Percentiles rank a stretch among this genome's conserved stretches.
phyloP scores from a whole-genome alignment of 2,329 filamentous ascomycete genomes.

The Aspergillus cejpii region DNA sequence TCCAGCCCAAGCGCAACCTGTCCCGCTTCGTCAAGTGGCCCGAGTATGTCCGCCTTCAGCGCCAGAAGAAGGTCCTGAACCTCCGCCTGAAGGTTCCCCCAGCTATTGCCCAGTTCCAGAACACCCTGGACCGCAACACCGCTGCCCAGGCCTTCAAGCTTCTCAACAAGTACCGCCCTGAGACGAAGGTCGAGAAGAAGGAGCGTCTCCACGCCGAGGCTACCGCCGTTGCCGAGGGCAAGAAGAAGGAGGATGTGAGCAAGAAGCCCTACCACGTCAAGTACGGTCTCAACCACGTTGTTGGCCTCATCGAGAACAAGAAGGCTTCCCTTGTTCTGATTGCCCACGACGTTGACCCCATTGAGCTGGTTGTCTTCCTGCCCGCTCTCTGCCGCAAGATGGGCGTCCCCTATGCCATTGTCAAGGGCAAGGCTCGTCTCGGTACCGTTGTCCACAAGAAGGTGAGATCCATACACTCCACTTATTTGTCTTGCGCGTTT shows the following conservation, averaged over 20 bases:
- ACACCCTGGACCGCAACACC: constrained; percentile 93
- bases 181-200: constrained; percentile 99
- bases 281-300: constrained; percentile 99
- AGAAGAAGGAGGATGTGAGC: constrained; percentile 99
- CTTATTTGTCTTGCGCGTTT: neutral
- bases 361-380: constrained; percentile 98
- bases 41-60: constrained; percentile 97
- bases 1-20: constrained; percentile 92
- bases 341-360: constrained; percentile 98
- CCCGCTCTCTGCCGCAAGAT: constrained; percentile 99
- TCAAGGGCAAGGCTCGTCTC: constrained; percentile 99
- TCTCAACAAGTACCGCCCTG: constrained; percentile 99
- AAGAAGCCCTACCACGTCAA: constrained; percentile 99
- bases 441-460: constrained; percentile 99
- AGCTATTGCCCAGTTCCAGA: constrained; percentile 94
- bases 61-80: constrained; percentile 92
- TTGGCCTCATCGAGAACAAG: constrained; percentile 97
- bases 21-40: constrained; percentile 99
- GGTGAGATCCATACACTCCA: constrained; percentile 45
- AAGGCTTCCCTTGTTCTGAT: constrained; percentile 98
- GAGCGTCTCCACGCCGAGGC: constrained; percentile 98
- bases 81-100: constrained; percentile 98
- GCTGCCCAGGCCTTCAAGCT: constrained; percentile 98
- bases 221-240: constrained; percentile 93
- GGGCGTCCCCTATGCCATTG: constrained; percentile 97